Percentiles rank a stretch among this genome's conserved stretches.
Evolutionary conservation across 2,329 filamentous ascomycete species (phyloP).

Genomic region (Paracoccidioides lutzii): DNA sequence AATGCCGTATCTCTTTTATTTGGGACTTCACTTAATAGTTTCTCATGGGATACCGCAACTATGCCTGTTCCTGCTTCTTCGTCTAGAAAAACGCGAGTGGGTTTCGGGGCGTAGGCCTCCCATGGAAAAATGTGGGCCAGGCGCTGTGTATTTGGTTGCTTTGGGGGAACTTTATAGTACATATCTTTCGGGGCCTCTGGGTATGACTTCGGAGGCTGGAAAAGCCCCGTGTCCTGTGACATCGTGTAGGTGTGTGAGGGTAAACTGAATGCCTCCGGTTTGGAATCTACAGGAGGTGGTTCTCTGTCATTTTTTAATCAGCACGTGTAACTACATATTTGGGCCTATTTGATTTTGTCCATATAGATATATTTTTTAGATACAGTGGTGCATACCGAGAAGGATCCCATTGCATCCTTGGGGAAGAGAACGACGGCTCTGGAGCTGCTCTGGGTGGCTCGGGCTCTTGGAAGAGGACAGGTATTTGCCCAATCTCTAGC

Average conservation of each 20-base stretch:
- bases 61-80: slow-evolving; percentile 12
- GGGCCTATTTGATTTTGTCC: background rate
- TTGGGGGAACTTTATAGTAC: slow-evolving; percentile 67
- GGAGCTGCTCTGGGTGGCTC: slow-evolving; percentile 25
- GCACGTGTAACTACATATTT: background rate
- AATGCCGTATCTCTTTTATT: background rate
- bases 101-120: slow-evolving; percentile 56
- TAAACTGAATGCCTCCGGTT: slow-evolving; percentile 75
- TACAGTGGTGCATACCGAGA: slow-evolving; percentile 35
- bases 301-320: slow-evolving; percentile 37
- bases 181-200: slow-evolving; percentile 75
- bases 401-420: slow-evolving; percentile 49
- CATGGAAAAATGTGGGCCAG: slow-evolving; percentile 76
- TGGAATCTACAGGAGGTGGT: slow-evolving; percentile 50
- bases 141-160: slow-evolving; percentile 44
- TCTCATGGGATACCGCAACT: slow-evolving; percentile 1
- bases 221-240: slow-evolving; percentile 62
- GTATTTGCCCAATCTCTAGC: slow-evolving; percentile 24
- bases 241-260: slow-evolving; percentile 69
- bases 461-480: slow-evolving; percentile 31
- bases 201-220: slow-evolving; percentile 63
- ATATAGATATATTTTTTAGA: background rate
- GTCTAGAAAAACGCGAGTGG: slow-evolving; percentile 38
- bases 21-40: background rate
- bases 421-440: slow-evolving; percentile 42